Conservation (phyloP, 805 yeast species). For the Candida odintsovae region DNA sequence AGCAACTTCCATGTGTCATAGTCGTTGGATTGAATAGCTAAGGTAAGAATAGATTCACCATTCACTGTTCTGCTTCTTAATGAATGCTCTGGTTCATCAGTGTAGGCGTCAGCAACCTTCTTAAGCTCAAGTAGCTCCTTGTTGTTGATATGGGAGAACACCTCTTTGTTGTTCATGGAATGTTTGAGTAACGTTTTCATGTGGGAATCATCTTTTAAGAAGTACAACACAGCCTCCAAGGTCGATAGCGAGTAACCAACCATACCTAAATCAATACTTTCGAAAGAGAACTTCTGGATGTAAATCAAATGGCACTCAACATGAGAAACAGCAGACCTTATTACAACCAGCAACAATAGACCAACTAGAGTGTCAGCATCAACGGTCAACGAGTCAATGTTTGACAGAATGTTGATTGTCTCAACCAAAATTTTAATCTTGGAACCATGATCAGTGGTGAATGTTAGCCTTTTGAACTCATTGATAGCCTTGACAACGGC, state of each 20-base stretch:
- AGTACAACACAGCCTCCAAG: constrained; percentile 73
- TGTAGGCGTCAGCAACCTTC: constrained; percentile 23
- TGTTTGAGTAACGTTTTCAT: constrained; percentile 30
- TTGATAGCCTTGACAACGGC: constrained; percentile 46
- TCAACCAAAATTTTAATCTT: constrained; percentile 45
- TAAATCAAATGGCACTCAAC: constrained; percentile 62
- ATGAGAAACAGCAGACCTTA: constrained; percentile 52
- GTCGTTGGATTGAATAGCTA: constrained; percentile 49
- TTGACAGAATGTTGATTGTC: constrained; percentile 48
- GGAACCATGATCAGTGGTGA: constrained; percentile 39
- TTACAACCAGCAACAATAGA: constrained; percentile 63
- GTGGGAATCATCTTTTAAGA: constrained; percentile 40
- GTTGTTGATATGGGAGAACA: constrained; percentile 48
- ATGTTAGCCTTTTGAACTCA: constrained; percentile 42
- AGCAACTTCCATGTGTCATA: constrained; percentile 42
- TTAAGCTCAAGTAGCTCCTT: constrained; percentile 23
- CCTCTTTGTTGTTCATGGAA: constrained; percentile 42
- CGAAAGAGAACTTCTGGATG: constrained; percentile 51
- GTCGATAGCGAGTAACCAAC: constrained; percentile 78
- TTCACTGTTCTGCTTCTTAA: constrained; percentile 36
- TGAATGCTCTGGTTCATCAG: constrained; percentile 15
- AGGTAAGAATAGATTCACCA: constrained; percentile 71
- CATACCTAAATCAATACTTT: constrained; percentile 49
- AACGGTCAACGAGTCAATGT: constrained; percentile 30
- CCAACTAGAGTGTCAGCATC: constrained; percentile 83